Evolutionary conservation across 352 stramenopile genomes (phyloP).

Genomic region (Pythium aquatile): DNA sequence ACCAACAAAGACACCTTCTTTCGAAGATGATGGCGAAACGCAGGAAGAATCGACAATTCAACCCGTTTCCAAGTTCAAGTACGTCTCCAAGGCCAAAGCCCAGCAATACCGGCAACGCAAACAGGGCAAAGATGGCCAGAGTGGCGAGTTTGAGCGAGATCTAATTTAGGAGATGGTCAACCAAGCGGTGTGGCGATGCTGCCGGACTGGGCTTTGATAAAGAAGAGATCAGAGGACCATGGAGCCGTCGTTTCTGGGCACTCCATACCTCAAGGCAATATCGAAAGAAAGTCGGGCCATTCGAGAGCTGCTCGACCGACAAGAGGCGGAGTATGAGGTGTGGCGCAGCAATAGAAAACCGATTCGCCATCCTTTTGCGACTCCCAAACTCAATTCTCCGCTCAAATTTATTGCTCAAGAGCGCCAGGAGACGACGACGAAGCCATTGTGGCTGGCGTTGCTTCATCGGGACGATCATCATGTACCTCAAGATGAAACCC

Average conservation of each 20-base stretch:
- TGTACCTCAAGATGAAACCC: not conserved
- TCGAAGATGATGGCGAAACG: conserved; percentile 16
- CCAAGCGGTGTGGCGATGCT: no score
- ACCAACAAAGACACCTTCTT: conserved; percentile 19
- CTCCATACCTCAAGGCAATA: conserved; percentile 43
- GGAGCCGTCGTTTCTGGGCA: conserved; percentile 55
- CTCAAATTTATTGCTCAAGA: conserved; percentile 17
- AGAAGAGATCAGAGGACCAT: conserved; percentile 20
- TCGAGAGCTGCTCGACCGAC: conserved; percentile 48
- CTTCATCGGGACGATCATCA: conserved; percentile 13
- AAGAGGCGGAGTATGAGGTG: conserved; percentile 46
- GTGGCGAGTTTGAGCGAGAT: conserved; percentile 10
- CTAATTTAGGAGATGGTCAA: conserved; percentile 14
- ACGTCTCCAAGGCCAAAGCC: conserved; percentile 27
- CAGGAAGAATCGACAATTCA: not conserved
- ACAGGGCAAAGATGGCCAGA: conserved; percentile 1
- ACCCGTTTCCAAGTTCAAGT: conserved; percentile 21
- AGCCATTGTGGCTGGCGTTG: conserved; percentile 29
- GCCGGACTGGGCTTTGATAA: not conserved
- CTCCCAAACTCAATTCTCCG: conserved; percentile 48
- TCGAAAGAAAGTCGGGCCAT: conserved; percentile 42
- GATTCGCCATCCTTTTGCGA: conserved; percentile 45
- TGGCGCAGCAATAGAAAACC: conserved; percentile 41
- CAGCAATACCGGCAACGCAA: conserved; percentile 24
- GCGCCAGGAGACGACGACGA: conserved; percentile 2